Conservation (phyloP, 257 asterid species). For the Fraxinus americana region DNA sequence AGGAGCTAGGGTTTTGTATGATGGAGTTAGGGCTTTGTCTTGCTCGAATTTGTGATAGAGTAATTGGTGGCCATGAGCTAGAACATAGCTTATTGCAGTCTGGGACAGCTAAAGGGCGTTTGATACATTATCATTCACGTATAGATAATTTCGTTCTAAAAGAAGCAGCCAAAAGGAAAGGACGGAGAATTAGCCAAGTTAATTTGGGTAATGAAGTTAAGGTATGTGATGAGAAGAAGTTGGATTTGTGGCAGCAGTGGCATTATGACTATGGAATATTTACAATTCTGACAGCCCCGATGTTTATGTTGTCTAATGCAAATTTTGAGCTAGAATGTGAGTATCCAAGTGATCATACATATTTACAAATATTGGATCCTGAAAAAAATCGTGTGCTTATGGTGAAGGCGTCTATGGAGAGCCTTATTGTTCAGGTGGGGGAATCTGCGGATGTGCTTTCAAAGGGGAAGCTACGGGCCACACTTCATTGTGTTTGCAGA, state of each 20-base stretch:
- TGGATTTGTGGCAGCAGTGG: constrained; percentile 88
- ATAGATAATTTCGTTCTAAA: constrained; percentile 51
- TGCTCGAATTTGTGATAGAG: constrained; percentile 70
- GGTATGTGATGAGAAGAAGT: constrained; percentile 23
- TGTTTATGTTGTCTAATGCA: constrained; percentile 52
- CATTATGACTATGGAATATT: constrained; percentile 93
- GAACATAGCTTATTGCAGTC: constrained; percentile 70
- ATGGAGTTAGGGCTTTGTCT: constrained; percentile 79
- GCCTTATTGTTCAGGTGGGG: constrained; percentile 89
- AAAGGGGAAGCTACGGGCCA: constrained; percentile 78
- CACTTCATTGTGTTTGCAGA: constrained; percentile 79
- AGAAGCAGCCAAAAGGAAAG: constrained; percentile 39
- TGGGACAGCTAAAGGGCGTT: constrained; percentile 76
- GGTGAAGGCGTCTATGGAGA: constrained; percentile 58
- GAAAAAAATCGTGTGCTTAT: constrained; percentile 41
- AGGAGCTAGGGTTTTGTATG: constrained; percentile 65
- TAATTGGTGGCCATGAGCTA: constrained; percentile 66
- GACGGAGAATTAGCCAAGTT: constrained; percentile 19
- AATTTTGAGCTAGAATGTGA: constrained; percentile 43
- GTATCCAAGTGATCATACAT: constrained; percentile 63
- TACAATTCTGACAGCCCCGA: constrained; percentile 70
- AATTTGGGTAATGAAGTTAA: constrained; percentile 18
- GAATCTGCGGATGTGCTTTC: constrained; percentile 83
- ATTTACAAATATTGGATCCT: constrained; percentile 72
- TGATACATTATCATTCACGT: constrained; percentile 80